phyloP scores from a whole-genome alignment of 768 basidiomycete species.

The Chiua virens region DNA sequence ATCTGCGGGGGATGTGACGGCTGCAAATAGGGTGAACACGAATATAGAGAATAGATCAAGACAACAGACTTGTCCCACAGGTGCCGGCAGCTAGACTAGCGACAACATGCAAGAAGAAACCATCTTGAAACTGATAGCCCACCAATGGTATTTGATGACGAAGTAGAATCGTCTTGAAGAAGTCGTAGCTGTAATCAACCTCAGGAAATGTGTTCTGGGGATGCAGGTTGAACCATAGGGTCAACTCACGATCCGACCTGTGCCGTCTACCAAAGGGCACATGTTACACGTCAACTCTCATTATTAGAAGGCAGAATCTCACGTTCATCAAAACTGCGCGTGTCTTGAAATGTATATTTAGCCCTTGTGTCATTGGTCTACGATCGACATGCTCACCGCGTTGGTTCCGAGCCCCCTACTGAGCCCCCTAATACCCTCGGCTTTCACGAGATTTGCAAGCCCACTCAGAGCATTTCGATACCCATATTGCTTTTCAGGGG shows the following conservation, averaged over 20 bases:
- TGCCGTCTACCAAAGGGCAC: constrained; percentile 49
- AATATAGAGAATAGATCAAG: neutral
- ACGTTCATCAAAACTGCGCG: constrained; percentile 79
- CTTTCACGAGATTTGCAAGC: constrained; percentile 58
- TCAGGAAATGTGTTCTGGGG: constrained; percentile 1
- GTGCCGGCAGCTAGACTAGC: constrained; percentile 72
- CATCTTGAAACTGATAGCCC: constrained; percentile 63
- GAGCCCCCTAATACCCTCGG: constrained; percentile 71
- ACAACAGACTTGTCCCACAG: constrained; percentile 68
- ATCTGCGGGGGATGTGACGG: constrained; percentile 77
- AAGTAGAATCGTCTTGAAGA: constrained; percentile 64
- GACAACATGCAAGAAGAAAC: constrained; percentile 62
- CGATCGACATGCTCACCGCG: constrained; percentile 44
- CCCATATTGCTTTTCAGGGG: constrained; percentile 69
- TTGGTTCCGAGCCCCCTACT: constrained; percentile 79
- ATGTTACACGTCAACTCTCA: constrained; percentile 2
- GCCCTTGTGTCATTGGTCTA: neutral
- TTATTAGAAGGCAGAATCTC: constrained; percentile 20
- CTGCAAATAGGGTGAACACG: constrained; percentile 35
- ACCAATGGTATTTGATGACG: constrained; percentile 51
- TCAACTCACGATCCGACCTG: constrained; percentile 79
- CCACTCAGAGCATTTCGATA: constrained; percentile 82
- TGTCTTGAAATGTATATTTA: constrained; percentile 34
- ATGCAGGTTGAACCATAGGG: neutral
- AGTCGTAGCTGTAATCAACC: constrained; percentile 59